Base-by-base conservation (phyloP, 495 filamentous ascomycete species). In the Pseudoneurospora amorphoporcata region DNA sequence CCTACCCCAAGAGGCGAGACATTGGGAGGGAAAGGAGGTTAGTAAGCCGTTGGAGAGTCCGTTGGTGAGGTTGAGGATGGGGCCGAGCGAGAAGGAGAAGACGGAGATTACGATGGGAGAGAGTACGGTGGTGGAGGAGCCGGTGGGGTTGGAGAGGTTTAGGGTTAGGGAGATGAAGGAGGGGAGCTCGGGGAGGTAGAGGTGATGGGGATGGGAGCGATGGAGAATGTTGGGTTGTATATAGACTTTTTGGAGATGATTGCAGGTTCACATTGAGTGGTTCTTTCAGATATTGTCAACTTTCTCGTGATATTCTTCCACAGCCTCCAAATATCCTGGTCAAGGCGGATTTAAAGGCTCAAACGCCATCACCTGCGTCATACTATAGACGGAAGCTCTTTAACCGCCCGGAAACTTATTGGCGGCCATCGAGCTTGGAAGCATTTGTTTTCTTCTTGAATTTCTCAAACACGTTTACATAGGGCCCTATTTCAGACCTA, bases 1-100 rank as follows among this genome's bases (percentile, higher is more conserved):
- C n/a, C 72, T 92, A 39, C 84, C 87, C 1, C 68, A 73, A 19
- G 87, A 89, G 70, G 83, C 86, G 0, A 79, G 90, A 40, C 82
- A 86, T 43, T 91, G 89, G 90, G 90, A 91, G 72, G 78, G 81
- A 2, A 69, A 41, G 12, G 75, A 76, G 69, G 38, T 74, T 8
- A 74, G 79, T 2, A 76, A 70, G 53, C 79, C 76, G 14, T 71
- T 71, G 23, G 53, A 65, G 29, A 17, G 12, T 29, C 69, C 75
- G 14, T 38, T 71, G 71, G 35, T 45, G 3, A 39, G 14, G 0
- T 7, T 19, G 2, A 69, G n/a, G 8, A 29, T 38, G 1, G 29
- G 70, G 32, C 29, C 65, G 47, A 79, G 75, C 10, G 76, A 80
- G 14, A 65, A 65, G 29, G 53, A 10, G 72, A 77, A 68, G 17